Evolutionary conservation across 164 flowering plant genomes (phyloP).

Genomic region (Piper longum): DNA sequence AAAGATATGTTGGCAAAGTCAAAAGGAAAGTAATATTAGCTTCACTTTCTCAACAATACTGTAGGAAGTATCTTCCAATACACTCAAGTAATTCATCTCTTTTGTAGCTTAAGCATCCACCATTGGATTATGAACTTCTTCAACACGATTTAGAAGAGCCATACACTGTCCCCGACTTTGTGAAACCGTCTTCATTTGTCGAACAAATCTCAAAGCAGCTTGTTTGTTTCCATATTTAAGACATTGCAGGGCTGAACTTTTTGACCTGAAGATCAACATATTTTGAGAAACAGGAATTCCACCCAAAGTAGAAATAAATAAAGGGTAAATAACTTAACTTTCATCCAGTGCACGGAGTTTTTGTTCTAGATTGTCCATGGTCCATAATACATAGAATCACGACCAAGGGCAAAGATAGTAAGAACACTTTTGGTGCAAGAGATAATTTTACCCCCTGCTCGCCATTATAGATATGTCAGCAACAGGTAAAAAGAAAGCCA

Average conservation of each 20-base stretch:
- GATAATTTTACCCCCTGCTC: slow-evolving; percentile 79
- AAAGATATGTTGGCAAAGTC: slow-evolving; percentile 2
- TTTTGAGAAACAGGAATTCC: not conserved
- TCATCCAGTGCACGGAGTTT: slow-evolving; percentile 61
- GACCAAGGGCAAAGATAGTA: slow-evolving; percentile 37
- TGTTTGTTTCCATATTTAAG: slow-evolving; percentile 49
- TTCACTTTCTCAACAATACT: not conserved
- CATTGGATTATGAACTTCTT: slow-evolving; percentile 56
- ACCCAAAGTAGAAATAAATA: not conserved
- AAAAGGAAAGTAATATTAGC: not conserved
- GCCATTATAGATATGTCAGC: not conserved
- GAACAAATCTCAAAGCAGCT: slow-evolving; percentile 48
- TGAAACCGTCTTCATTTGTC: slow-evolving; percentile 42
- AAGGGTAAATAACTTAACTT: slow-evolving; percentile 20
- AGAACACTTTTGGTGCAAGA: slow-evolving; percentile 38
- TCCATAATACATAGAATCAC: slow-evolving; percentile 53
- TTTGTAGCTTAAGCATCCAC: slow-evolving; percentile 71
- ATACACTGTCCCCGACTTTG: slow-evolving; percentile 57
- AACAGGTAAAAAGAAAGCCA: not conserved
- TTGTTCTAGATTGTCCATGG: slow-evolving; percentile 64
- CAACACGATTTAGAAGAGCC: slow-evolving; percentile 54
- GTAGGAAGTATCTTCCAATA: not conserved
- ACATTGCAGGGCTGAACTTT: slow-evolving; percentile 43
- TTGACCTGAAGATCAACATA: slow-evolving; percentile 32
- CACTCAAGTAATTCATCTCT: slow-evolving; percentile 27